Conservation (phyloP, 202 grass and related monocot genomes). For the Setaria viridis region DNA sequence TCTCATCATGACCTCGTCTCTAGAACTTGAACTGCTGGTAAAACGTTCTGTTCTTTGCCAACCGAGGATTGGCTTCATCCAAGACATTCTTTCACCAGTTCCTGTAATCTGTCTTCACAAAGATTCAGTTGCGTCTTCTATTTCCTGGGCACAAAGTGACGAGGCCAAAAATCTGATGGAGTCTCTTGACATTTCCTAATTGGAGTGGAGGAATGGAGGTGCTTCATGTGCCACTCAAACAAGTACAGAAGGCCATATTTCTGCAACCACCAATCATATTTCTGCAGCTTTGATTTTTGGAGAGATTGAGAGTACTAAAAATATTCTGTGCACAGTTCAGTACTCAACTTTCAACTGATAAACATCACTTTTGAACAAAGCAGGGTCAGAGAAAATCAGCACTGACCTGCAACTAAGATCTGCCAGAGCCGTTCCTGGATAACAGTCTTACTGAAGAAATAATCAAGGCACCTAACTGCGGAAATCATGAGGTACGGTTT, state of each 20-base stretch:
- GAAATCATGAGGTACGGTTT: constrained; percentile 73
- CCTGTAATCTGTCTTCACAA: not conserved
- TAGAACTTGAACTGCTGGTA: not conserved
- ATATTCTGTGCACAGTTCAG: not conserved
- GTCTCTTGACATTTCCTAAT: not conserved
- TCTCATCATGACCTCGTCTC: not conserved
- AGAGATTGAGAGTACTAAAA: not conserved
- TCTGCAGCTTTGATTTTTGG: too few relatives aligned
- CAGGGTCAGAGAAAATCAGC: not conserved
- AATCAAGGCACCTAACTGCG: constrained; percentile 24
- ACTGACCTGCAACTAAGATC: constrained; percentile 23
- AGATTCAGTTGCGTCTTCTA: not conserved
- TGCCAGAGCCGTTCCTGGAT: not conserved
- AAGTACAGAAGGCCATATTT: not conserved
- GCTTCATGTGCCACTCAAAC: not conserved
- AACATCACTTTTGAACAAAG: not conserved
- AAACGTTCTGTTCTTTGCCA: not conserved
- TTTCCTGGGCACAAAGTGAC: not conserved
- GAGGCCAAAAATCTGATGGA: not conserved
- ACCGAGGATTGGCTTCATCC: not conserved
- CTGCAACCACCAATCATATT: not conserved
- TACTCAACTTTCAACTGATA: too few relatives aligned
- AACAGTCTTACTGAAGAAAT: not conserved
- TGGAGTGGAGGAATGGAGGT: not conserved
- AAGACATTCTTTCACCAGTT: not conserved